Conservation (phyloP, 768 basidiomycete species). For the Kockovaella imperatae region DNA sequence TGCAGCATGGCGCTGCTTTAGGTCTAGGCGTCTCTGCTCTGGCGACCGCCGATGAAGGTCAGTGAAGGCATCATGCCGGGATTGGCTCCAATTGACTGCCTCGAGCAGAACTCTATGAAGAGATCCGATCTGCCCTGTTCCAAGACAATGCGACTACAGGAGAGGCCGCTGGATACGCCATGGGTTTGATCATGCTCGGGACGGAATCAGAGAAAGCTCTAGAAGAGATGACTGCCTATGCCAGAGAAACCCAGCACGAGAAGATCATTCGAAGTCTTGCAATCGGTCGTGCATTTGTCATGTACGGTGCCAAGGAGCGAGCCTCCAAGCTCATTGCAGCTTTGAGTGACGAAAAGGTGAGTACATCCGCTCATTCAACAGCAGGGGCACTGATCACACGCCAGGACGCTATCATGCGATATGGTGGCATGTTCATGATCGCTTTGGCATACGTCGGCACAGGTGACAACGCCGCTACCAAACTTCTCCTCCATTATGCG, state of each 20-base stretch:
- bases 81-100: conserved; percentile 1
- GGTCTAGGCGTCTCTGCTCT: conserved; percentile 94
- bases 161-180: conserved; percentile 90
- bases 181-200: conserved; percentile 98
- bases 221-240: conserved; percentile 92
- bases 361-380: conserved; percentile 14
- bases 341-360: conserved; percentile 77
- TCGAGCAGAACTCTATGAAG: conserved; percentile 70
- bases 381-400: neutral
- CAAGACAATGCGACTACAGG: conserved; percentile 92
- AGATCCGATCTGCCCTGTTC: conserved; percentile 79
- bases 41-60: conserved; percentile 70
- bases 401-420: conserved; percentile 92
- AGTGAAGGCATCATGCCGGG: conserved; percentile 12
- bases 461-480: conserved; percentile 84
- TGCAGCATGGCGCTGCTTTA: conserved; percentile 93
- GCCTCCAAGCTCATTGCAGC: conserved; percentile 74
- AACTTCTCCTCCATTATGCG: conserved; percentile 85
- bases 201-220: conserved; percentile 70
- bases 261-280: conserved; percentile 97
- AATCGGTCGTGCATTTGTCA: conserved; percentile 83
- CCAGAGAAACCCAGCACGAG: conserved; percentile 95
- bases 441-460: conserved; percentile 96
- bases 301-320: conserved; percentile 85
- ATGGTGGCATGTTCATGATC: conserved; percentile 94